Conservation (phyloP, 2,329 filamentous ascomycete genomes). For the Ceratocystis albifundus region DNA sequence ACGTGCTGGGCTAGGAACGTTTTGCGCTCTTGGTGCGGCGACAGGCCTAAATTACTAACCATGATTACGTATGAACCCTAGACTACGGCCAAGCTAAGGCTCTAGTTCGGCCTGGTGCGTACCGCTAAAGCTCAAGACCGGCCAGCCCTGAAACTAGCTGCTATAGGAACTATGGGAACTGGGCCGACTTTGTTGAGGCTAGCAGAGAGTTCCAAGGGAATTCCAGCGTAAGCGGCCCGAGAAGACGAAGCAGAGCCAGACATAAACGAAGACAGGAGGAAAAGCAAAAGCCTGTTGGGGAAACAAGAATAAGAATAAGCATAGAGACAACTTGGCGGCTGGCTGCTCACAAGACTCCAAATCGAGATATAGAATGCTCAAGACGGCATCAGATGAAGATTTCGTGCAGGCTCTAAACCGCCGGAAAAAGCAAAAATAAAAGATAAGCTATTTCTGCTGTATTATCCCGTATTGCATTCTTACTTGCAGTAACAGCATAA, state of each 20-base stretch:
- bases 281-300: no score
- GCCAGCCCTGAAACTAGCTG: background rate
- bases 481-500: background rate
- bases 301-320: background rate
- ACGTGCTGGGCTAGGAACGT: no score
- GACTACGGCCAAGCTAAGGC: no score
- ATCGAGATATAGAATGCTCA: background rate
- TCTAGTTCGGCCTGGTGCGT: no score
- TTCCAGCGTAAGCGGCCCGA: background rate
- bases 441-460: background rate
- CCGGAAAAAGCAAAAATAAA: no score
- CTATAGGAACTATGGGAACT: background rate
- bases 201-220: background rate
- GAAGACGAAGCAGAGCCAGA: background rate
- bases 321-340: background rate
- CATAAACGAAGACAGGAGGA: no score
- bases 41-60: no score
- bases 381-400: background rate
- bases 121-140: background rate
- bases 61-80: no score
- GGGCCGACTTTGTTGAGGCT: background rate
- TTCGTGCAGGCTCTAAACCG: background rate
- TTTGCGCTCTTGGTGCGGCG: no score
- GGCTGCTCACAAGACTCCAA: background rate
- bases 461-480: background rate